Base-by-base conservation (phyloP, 1,139 yeast genomes). In the Candida sp. region DNA sequence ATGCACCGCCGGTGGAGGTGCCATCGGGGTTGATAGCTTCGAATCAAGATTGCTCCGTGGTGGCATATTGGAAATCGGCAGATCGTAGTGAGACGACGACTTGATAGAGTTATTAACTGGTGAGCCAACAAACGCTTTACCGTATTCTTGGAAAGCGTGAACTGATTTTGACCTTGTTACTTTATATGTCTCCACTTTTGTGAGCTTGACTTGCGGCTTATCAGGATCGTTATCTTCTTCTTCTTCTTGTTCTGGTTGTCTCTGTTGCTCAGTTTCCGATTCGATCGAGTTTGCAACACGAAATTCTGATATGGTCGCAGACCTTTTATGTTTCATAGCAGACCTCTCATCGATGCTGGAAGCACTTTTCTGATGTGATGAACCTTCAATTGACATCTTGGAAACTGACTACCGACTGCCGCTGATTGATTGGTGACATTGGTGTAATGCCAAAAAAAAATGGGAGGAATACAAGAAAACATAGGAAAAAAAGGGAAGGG, bases 91-190 rank as follows among this genome's bases (percentile, higher is more conserved):
- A 9, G 38, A 8, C 4, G 26, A 37, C 9, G 42, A 38, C 12
- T 35, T 41, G 23, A 25, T 42, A 11, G 42, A 35, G 11, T 33
- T 34, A 34, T 38, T 42, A 26, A 27, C 9, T 5, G 53, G 51
- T 17, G 53, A 41, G 23, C 44, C 31, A 22, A 44, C 44, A 23
- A 45, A 30, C 22, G 43, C 35, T 34, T 44, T 46, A 6, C 56
- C 54, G 37, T 53, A 54, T 39, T 54, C 58, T 41, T 47, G 48
- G 32, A 52, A 54, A 4, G 54, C 54, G 32, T 54, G 51, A 47
- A 53, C 48, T 23, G 58, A 54, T 23, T 42, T 49, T 9, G 58
- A 50, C 32, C 58, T 39, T 8, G 56, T 51, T 4, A 55, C 47
- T 46, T 55, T 54, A 38, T 42, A 54, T 3, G 52, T 55, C 7